These are phyloP conservation scores for Stereum hirsutum DNA, from an alignment of 1,284 basidiomycete genomes.

Conservation along the genomic window DNA sequence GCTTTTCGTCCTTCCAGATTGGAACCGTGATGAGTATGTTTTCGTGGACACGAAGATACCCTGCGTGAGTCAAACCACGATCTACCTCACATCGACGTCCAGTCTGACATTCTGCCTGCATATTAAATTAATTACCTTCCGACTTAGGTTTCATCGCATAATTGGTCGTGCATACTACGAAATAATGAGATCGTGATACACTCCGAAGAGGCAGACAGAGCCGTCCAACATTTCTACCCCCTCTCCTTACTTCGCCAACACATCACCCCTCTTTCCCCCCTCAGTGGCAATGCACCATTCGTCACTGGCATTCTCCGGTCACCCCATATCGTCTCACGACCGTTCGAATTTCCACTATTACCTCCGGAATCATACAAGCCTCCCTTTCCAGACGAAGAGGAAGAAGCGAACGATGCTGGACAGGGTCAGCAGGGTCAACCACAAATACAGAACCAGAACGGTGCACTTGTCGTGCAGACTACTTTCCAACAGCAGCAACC, in stretches of 20 bases:
- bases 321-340: slow-evolving; percentile 15
- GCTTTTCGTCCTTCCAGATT: slow-evolving; percentile 57
- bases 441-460: too few species aligned
- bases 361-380: slow-evolving; percentile 12
- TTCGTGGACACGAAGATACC: slow-evolving; percentile 65
- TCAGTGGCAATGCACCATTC: slow-evolving; percentile 22
- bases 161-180: slow-evolving; percentile 66
- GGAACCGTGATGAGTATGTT: slow-evolving; percentile 53
- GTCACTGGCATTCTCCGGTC: slow-evolving; percentile 22
- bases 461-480: too few species aligned
- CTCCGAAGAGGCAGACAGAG: slow-evolving; percentile 49
- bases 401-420: too few species aligned
- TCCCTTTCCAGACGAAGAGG: too few species aligned
- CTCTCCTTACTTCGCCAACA: slow-evolving; percentile 34
- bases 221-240: slow-evolving; percentile 50
- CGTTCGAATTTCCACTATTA: slow-evolving; percentile 23
- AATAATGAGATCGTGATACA: slow-evolving; percentile 59
- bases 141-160: slow-evolving; percentile 43
- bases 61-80: slow-evolving; percentile 57
- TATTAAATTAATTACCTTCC: slow-evolving; percentile 15
- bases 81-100: background rate
- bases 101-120: slow-evolving; percentile 4
- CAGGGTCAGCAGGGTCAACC: too few species aligned
- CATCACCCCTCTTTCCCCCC: slow-evolving; percentile 19
- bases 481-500: too few species aligned